Evolutionary conservation across 2,329 filamentous ascomycete species (phyloP).

Genomic region (Cladorrhinum sp.): DNA sequence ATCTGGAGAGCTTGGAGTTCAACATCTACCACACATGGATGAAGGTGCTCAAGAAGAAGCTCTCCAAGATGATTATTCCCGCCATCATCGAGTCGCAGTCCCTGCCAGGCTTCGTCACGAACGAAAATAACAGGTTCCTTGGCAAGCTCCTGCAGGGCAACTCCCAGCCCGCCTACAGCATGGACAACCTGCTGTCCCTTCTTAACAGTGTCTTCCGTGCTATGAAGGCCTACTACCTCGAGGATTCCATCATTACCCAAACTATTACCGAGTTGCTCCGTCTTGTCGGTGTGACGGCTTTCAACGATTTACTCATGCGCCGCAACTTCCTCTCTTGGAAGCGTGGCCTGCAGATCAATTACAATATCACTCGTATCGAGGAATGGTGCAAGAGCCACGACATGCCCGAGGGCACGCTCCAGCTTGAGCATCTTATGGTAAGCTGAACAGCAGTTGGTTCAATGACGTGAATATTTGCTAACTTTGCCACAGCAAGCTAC

Average conservation of each 20-base stretch:
- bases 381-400: constrained; percentile 99
- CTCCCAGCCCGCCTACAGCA: constrained; percentile 93
- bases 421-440: constrained; percentile 97
- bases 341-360: constrained; percentile 98
- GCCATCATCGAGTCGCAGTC: constrained; percentile 99
- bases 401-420: constrained; percentile 96
- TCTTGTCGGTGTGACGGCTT: constrained; percentile 93
- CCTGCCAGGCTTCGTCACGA: constrained; percentile 95
- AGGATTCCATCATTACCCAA: constrained; percentile 93
- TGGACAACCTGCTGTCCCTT: constrained; percentile 95
- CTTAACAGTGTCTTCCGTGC: constrained; percentile 97
- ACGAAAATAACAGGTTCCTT: constrained; percentile 96
- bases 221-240: constrained; percentile 98
- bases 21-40: constrained; percentile 99
- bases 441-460: constrained; percentile 27
- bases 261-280: constrained; percentile 90
- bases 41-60: constrained; percentile 99
- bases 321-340: constrained; percentile 99
- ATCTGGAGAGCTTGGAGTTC: constrained; percentile 96
- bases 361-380: constrained; percentile 98
- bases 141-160: constrained; percentile 92
- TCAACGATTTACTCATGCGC: constrained; percentile 97
- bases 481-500: constrained; percentile 73
- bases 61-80: constrained; percentile 99
- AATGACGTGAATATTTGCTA: constrained; percentile 23